phyloP scores from a whole-genome alignment of 768 basidiomycete species.

The Cubamyces sp. region DNA sequence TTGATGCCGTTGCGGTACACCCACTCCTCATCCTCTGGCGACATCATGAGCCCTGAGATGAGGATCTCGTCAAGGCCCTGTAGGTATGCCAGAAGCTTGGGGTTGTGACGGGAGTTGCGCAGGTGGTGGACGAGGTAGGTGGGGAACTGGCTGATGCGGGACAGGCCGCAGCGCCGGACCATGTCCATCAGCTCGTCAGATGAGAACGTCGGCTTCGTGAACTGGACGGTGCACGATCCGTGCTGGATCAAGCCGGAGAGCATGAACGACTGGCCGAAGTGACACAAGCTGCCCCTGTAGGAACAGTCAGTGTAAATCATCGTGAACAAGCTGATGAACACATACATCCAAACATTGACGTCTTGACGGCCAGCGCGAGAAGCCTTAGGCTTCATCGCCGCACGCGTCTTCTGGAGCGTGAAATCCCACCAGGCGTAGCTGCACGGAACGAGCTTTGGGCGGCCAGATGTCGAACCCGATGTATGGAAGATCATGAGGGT shows the following conservation, averaged over 20 bases:
- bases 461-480: constrained; percentile 80
- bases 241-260: constrained; percentile 32
- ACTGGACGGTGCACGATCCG: constrained; percentile 34
- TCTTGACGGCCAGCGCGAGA: constrained; percentile 56
- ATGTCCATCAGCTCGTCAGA: constrained; percentile 38
- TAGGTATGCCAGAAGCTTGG: constrained; percentile 49
- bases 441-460: constrained; percentile 78
- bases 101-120: constrained; percentile 56
- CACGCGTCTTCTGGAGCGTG: constrained; percentile 60
- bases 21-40: constrained; percentile 55
- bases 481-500: constrained; percentile 76
- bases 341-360: constrained; percentile 75
- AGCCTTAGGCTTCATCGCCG: constrained; percentile 46
- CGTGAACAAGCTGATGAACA: constrained; percentile 20
- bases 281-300: constrained; percentile 80
- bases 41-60: constrained; percentile 36
- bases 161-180: constrained; percentile 59
- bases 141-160: constrained; percentile 38
- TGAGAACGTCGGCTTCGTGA: constrained; percentile 33
- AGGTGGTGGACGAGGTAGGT: constrained; percentile 36
- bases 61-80: constrained; percentile 36
- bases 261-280: constrained; percentile 78
- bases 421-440: constrained; percentile 69
- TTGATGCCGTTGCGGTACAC: constrained; percentile 40
- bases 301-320: constrained; percentile 27